phyloP scores from a whole-genome alignment of 306 rosid species.

The Medicago arabica region DNA sequence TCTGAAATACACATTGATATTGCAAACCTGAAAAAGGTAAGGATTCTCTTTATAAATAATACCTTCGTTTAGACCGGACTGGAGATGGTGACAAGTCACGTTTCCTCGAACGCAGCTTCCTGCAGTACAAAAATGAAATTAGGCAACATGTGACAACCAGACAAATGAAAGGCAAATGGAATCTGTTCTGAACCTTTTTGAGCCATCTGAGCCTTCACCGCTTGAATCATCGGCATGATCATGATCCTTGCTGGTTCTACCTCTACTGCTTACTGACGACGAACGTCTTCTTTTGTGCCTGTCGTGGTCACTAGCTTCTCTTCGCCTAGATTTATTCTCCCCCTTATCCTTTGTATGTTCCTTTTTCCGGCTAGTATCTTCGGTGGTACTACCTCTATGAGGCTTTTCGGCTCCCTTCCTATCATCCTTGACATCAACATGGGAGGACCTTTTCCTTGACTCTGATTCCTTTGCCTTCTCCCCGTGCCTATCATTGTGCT shows the following conservation, averaged over 20 bases:
- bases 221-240: conserved; percentile 68
- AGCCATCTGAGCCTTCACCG: conserved; percentile 77
- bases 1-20: conserved; percentile 29
- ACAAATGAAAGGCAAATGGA: conserved; percentile 30
- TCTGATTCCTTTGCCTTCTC: conserved; percentile 72
- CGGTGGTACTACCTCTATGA: conserved; percentile 60
- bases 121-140: conserved; percentile 52
- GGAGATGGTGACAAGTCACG: conserved; percentile 84
- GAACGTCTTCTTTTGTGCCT: conserved; percentile 76
- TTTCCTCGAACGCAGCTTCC: conserved; percentile 81
- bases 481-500: conserved; percentile 51
- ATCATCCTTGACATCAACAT: conserved; percentile 64
- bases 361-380: conserved; percentile 62
- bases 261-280: conserved; percentile 74
- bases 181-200: conserved; percentile 67
- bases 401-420: conserved; percentile 66
- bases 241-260: conserved; percentile 69
- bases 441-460: conserved; percentile 71
- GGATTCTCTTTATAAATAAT: conserved; percentile 47
- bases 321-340: conserved; percentile 71
- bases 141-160: conserved; percentile 40
- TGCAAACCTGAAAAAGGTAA: conserved; percentile 42
- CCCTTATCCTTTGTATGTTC: conserved; percentile 71
- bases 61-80: conserved; percentile 90
- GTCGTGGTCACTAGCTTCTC: conserved; percentile 61